Evolutionary conservation across 73 alveolate species (phyloP).

Genomic region (Paramecium sonneborni): DNA sequence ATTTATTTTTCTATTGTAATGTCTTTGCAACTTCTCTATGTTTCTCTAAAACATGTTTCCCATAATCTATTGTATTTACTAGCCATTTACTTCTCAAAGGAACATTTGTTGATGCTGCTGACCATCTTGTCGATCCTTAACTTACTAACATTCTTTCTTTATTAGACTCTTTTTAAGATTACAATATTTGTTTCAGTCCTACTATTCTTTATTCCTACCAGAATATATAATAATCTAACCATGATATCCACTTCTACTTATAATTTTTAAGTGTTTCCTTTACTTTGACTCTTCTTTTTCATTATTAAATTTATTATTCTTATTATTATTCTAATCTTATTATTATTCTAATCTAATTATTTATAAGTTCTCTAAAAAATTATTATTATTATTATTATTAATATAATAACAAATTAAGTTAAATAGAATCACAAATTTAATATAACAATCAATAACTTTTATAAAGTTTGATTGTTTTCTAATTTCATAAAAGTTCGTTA

Average conservation of each 20-base stretch:
- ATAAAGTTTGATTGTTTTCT: too few species aligned
- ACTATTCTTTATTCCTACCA: not conserved
- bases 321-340: not conserved
- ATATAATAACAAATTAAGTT: too few species aligned
- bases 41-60: not conserved
- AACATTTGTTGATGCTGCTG: slow-evolving; percentile 18
- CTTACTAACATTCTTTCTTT: not conserved
- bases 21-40: slow-evolving; percentile 30
- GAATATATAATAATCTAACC: not conserved
- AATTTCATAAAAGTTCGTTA: too few species aligned
- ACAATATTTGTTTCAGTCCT: not conserved
- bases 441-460: too few species aligned
- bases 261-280: not conserved
- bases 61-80: not conserved
- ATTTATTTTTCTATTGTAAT: not conserved
- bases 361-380: too few species aligned
- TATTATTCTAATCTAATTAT: not conserved
- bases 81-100: not conserved
- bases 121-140: slow-evolving; percentile 33
- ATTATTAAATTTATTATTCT: not conserved
- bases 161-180: not conserved
- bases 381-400: too few species aligned
- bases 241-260: slow-evolving; percentile 46
- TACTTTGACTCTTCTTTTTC: not conserved
- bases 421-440: too few species aligned